phyloP scores from a whole-genome alignment of 176 grass and related monocot species.

The Musa itinerans region DNA sequence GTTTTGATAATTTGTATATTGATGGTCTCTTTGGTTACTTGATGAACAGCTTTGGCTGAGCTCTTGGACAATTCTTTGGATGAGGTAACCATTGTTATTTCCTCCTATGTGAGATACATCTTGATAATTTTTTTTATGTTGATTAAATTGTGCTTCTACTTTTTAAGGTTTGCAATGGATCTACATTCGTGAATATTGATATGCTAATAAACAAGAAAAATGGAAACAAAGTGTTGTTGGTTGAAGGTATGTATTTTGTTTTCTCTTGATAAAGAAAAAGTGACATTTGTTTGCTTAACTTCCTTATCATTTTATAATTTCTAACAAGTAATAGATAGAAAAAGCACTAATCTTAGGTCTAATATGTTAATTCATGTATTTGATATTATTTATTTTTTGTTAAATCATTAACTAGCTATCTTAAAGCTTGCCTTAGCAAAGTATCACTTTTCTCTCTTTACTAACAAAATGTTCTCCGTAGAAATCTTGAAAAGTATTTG shows the following conservation, averaged over 20 bases:
- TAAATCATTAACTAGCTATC: not conserved
- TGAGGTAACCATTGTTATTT: conserved; percentile 44
- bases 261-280: not conserved
- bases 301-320: not conserved
- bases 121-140: not conserved
- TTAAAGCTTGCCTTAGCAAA: not conserved
- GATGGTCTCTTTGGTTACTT: conserved; percentile 24
- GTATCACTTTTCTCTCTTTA: no score
- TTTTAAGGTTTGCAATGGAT: conserved; percentile 75
- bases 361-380: not conserved
- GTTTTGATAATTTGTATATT: not conserved
- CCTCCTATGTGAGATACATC: conserved; percentile 8
- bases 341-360: not conserved
- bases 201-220: conserved; percentile 70
- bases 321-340: not conserved
- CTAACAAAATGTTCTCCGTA: no score
- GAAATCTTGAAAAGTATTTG: no score
- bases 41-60: conserved; percentile 82
- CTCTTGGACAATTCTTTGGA: conserved; percentile 92
- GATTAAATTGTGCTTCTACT: not conserved
- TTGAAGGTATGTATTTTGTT: conserved; percentile 63
- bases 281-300: not conserved
- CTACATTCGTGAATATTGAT: conserved; percentile 91
- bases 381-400: not conserved
- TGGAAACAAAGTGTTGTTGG: conserved; percentile 68